Evolutionary conservation across 2,329 filamentous ascomycete genomes (phyloP), one percentile per base, ranked within the genome.

Genomic region (Thermothelomyces thermophilus): DNA sequence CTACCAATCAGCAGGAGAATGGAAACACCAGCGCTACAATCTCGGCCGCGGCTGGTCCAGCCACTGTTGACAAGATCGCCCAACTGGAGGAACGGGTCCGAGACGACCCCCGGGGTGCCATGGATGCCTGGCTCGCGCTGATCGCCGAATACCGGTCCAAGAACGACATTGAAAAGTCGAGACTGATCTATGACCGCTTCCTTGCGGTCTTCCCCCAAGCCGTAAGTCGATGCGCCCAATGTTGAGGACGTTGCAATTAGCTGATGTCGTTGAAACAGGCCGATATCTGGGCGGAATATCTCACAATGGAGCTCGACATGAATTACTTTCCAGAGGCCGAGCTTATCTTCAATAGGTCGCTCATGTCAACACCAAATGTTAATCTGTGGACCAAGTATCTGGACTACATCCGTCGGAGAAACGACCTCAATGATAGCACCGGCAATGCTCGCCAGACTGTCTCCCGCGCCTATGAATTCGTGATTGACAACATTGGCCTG

Each of bases 301-400:
- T 90, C 40, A 84, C 87, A 56, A 87, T 96, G 82, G 93, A 98
- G 68, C 79, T 94, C 26, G 84, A 89, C 56, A 76, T 90, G 51
- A 89, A 95, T 60, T 87, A 95, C 56, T 85, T 93, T 53, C 75
- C 77, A 50, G 81, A 82, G 41, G 83, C 94, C 14, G 91, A 96
- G 66, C 76, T 82, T 46, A 83, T 98, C 19, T 95, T 98, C 66
- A 82, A 81, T 56, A 80, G 82, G 58, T 90, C 86, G 28, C 79
- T 98, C 34, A 76, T 89, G 59, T 79, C 79, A 8, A 84, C 93
- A 17, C 84, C 87, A 10, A 87, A 91, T 64, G 85, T 97, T 34
- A 80, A 86, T 54, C 78, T 98, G 17, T 98, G 90, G 89, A 89
- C 86, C 6, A 80, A 90, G 28, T 98, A 98, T 66, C 81, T 98